phyloP scores from a whole-genome alignment of 129 eudicot species.

The Chrysanthemum seticuspe region DNA sequence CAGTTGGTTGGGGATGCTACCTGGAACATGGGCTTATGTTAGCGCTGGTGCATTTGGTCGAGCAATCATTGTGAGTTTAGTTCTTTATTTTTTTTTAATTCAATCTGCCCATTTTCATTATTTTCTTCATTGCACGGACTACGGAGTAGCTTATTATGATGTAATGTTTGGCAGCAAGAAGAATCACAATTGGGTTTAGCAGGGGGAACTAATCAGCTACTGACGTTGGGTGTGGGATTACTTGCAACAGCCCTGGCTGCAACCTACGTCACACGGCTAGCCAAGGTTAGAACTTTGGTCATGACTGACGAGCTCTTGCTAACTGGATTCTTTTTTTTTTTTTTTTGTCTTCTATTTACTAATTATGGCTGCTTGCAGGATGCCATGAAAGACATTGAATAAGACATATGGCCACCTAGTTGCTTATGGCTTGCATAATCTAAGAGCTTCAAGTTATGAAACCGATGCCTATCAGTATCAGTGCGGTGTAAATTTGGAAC shows the following conservation, averaged over 20 bases:
- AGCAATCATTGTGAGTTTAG: conserved; percentile 85
- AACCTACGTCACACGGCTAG: conserved; percentile 82
- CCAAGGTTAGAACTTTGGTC: conserved; percentile 59
- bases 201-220: conserved; percentile 77
- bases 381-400: conserved; percentile 87
- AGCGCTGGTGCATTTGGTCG: conserved; percentile 99
- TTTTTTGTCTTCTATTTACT: not conserved
- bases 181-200: conserved; percentile 68
- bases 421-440: conserved; percentile 2
- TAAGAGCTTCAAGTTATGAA: conserved; percentile 12
- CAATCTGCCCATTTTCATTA: not conserved
- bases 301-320: not conserved
- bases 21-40: conserved; percentile 98
- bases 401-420: conserved; percentile 16
- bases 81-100: not conserved
- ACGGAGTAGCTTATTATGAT: not conserved
- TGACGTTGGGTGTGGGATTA: conserved; percentile 81
- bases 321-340: not conserved
- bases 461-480: conserved; percentile 21
- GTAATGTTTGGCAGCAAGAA: conserved; percentile 63
- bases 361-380: conserved; percentile 52
- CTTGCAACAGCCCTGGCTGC: conserved; percentile 90
- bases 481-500: conserved; percentile 22
- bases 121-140: no score
- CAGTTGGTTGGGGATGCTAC: conserved; percentile 99